phyloP scores from a whole-genome alignment of 805 yeast species.

The Candida pseudofarinosa region DNA sequence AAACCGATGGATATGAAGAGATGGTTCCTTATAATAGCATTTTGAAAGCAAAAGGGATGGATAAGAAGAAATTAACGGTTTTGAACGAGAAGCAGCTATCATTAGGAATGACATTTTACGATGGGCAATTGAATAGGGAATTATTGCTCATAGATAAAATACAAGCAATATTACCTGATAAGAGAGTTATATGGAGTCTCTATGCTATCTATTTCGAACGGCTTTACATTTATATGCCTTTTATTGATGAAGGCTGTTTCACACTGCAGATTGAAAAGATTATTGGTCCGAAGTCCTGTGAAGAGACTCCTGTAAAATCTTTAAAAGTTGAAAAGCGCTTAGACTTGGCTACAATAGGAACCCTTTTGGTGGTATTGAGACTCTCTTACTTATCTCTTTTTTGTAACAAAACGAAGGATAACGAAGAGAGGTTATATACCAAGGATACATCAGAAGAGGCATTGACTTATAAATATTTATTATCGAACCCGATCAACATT shows the following conservation, averaged over 20 bases:
- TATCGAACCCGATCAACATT: conserved; percentile 43
- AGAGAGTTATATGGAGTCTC: conserved; percentile 36
- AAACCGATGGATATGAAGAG: conserved; percentile 32
- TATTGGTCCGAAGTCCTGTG: conserved; percentile 27
- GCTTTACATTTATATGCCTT: conserved; percentile 48
- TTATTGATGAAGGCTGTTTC: conserved; percentile 37
- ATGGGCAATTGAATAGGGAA: conserved; percentile 26
- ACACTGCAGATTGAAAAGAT: conserved; percentile 23
- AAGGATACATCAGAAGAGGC: conserved; percentile 18
- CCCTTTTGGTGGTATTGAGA: conserved; percentile 38
- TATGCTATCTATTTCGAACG: conserved; percentile 39
- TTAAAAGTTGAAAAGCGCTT: conserved; percentile 33
- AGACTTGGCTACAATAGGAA: conserved; percentile 39
- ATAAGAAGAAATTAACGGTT: conserved; percentile 8
- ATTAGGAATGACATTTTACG: conserved; percentile 31
- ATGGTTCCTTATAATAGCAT: conserved; percentile 27
- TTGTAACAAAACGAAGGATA: conserved; percentile 23
- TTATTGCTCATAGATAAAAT: conserved; percentile 28
- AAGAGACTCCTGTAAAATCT: conserved; percentile 19
- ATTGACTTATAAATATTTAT: conserved; percentile 33
- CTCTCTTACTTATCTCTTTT: conserved; percentile 39
- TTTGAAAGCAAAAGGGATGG: conserved; percentile 12
- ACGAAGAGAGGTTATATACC: conserved; percentile 22
- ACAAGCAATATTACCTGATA: conserved; percentile 34
- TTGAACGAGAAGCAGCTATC: conserved; percentile 18